Base-by-base conservation (phyloP, 345 rosid species). In the Carallia pectinifolia region DNA sequence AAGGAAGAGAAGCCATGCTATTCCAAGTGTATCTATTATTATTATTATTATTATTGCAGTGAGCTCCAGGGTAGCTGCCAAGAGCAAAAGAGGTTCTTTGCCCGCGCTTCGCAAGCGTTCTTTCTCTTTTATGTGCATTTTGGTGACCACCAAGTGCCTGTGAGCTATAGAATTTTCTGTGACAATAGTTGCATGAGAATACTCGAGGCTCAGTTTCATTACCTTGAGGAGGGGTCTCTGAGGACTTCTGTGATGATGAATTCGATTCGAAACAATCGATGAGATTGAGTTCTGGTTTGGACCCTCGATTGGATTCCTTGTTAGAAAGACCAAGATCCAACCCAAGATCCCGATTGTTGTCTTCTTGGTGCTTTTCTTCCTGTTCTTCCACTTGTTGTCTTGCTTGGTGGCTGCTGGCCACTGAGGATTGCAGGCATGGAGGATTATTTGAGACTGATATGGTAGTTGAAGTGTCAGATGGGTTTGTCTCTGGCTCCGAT, bases 1-100 rank as follows among this genome's bases (percentile, higher is more conserved):
- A 74, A 63, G 87, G 97, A 37, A 90, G 87, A 6, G 97, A 87
- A 66, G 95, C 85, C 82, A 93, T 69, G 75, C 93, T 90, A 33
- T 33, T 33, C 34, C 34, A 33, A 48, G 89, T 64, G 79, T 76
- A 82, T 63, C 81, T 38, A 62, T 58, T 44, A 62, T 61, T 73
- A 76, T n/a, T n/a, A n/a, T n/a, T n/a, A n/a, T n/a, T n/a, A n/a
- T n/a, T n/a, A n/a, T n/a, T n/a, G n/a, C 58, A 58, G 47, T 63
- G 34, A 40, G 68, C 27, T 31, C 52, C 60, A 4, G 79, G 70
- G 64, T 74, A 80, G 27, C 12, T 44, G 3, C 70, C 79, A 72
- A 80, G 72, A 73, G 82, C 70, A 37, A 80, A 87, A 68, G 78
- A 69, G 2, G 61, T n/a, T 59, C 70, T 64, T 58, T 77, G 81